Evolutionary conservation across 225 moss, liverwort and hornwort genomes (phyloP), one percentile per base, ranked within the genome.

Genomic region (Physcomitrellopsis africana): DNA sequence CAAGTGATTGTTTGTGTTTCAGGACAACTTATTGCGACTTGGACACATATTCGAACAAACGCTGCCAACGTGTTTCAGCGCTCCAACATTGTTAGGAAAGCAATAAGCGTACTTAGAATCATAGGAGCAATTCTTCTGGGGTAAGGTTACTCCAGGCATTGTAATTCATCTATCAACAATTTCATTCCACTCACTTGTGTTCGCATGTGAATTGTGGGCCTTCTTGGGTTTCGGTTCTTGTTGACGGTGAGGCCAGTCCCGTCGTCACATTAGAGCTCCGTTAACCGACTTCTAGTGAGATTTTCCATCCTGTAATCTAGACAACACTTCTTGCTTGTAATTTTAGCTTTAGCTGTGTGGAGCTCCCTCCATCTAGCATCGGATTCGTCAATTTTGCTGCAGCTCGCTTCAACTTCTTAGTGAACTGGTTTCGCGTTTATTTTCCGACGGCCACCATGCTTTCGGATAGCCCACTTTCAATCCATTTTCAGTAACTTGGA

Each of bases 41-140:
- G 97, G 91, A 56, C 90, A 94, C 66, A 81, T 94, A 44, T 94
- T 86, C 72, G 94, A 97, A 77, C 97, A 97, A 79, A 97, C 97
- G 9, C n/a, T 83, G 37, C 68, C 76, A 2, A 63, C 58, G 62
- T 79, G 72, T 70, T 89, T 83, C 27, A 72, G 44, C 8, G 69
- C 83, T 51, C 89, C 89, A 51, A 74, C 68, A 60, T 65, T 86
- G 20, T 60, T 71, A 64, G 69, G 69, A 23, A 75, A 87, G 60
- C 4, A 68, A 22, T 53, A 42, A 61, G 29, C n/a, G 18, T 51
- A 64, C 56, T 48, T 8, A 61, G 41, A 37, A 24, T 60, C 17
- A 9, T 57, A 80, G 52, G 41, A 54, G 51, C 61, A 37, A 82
- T 71, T 70, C 29, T 69, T 47, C 26, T 37, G 32, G 7, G 32